Conservation (phyloP, 108 stramenopile genomes). For the Cyclotella baltica region DNA sequence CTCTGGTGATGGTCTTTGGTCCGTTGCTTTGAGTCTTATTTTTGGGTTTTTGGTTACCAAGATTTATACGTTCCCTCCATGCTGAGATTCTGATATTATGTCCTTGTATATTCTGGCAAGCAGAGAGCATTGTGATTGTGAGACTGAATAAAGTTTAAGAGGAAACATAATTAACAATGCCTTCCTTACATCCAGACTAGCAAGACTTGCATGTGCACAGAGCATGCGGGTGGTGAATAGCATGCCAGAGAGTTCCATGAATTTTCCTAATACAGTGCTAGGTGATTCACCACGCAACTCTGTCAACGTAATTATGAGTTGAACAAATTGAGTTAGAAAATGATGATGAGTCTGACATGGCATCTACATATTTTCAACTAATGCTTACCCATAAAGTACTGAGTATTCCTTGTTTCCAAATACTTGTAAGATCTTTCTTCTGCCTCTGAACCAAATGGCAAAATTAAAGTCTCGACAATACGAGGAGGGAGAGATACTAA, state of each 20-base stretch:
- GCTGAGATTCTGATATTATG: background rate
- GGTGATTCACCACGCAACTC: background rate
- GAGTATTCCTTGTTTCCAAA: too few relatives aligned
- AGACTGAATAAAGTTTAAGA: too few relatives aligned
- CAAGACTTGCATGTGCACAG: background rate
- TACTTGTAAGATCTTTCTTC: too few relatives aligned
- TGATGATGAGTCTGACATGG: too few relatives aligned
- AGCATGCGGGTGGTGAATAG: background rate
- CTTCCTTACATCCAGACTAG: background rate
- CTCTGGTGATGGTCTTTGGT: background rate
- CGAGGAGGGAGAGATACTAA: constrained; percentile 32
- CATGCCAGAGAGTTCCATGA: background rate
- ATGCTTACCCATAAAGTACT: too few relatives aligned
- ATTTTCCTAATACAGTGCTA: background rate
- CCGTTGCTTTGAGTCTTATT: background rate
- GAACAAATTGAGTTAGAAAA: too few relatives aligned
- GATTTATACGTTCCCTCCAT: background rate
- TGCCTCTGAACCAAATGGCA: too few relatives aligned
- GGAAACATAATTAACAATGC: too few relatives aligned
- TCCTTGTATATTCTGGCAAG: too few relatives aligned
- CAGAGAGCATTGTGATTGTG: too few relatives aligned
- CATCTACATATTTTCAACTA: too few relatives aligned
- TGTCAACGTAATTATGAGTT: too few relatives aligned
- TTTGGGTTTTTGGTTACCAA: background rate
- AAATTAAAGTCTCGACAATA: background rate